Conservation (phyloP, 2,329 filamentous ascomycete genomes). For the Cladorrhinum sp. region DNA sequence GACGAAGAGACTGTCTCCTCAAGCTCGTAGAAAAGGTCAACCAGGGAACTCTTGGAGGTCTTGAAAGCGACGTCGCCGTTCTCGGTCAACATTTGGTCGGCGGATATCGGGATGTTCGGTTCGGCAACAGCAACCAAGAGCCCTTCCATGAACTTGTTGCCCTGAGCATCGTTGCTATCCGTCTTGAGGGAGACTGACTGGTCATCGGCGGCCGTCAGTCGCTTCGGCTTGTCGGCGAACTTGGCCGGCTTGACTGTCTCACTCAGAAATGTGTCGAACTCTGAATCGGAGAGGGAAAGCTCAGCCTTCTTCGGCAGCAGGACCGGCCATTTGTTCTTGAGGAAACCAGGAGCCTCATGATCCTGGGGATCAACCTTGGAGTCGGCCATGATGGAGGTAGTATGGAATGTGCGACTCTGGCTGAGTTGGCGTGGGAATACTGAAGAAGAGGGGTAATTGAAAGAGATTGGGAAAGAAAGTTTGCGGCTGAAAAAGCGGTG, state of each 20-base stretch:
- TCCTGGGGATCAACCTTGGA: neutral
- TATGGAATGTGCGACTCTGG: neutral
- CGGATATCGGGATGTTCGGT: too few relatives aligned
- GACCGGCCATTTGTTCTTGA: conserved; percentile 39
- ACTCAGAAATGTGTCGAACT: conserved; percentile 34
- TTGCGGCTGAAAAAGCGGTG: too few relatives aligned
- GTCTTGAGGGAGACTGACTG: neutral
- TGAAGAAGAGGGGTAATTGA: neutral
- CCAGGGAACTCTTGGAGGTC: conserved; percentile 44
- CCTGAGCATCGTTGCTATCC: neutral
- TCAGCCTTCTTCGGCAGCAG: conserved; percentile 38
- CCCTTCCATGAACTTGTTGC: conserved; percentile 36
- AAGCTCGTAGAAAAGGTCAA: conserved; percentile 55
- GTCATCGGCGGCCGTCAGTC: conserved; percentile 10
- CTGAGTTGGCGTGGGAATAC: neutral
- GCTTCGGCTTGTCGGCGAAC: conserved; percentile 34
- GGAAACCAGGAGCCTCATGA: conserved; percentile 36
- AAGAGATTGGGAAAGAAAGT: too few relatives aligned
- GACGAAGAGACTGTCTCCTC: conserved; percentile 39
- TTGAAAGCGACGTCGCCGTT: conserved; percentile 49
- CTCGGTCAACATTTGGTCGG: conserved; percentile 45
- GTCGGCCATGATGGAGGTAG: neutral
- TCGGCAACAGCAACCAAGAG: conserved; percentile 29
- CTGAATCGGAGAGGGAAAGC: conserved; percentile 31
- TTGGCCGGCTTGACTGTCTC: conserved; percentile 21